Evolutionary conservation across 306 rosid species (phyloP), one percentile per base, ranked within the genome.

Genomic region (Pterocarpus santalinus): DNA sequence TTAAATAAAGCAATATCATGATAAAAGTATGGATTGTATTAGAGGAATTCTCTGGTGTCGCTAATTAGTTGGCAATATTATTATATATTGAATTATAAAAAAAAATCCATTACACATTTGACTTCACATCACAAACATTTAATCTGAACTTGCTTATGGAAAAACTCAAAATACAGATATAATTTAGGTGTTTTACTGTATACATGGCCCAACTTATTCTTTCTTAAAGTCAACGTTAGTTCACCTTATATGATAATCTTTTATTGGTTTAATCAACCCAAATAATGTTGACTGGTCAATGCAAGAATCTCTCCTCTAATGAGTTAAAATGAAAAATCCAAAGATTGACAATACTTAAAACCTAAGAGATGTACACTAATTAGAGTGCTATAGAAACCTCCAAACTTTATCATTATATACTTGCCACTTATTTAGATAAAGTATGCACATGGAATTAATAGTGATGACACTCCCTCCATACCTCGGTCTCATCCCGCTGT

Each of bases 281-380:
- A 72, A 72, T 35, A 5, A 17, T 56, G 66, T 38, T 73, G 32
- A 71, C 47, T 51, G 52, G 15, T 51, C 77, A n/a, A 53, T 72
- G 64, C 65, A 36, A 72, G 75, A 70, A 70, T 15, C 44, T 49
- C 46, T 53, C 28, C 60, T 46, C 28, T 72, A 7, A 0, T 30
- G 63, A 72, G 46, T 15, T 47, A 33, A 41, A 14, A 28, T 47
- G 39, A 69, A 13, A 46, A 28, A 69, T 28, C 38, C 38, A 12
- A 28, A 69, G 73, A 36, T 46, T 13, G 17, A 52, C 16, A 4
- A 35, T 16, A 35, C 52, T 72, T 55, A 6, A 6, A 15, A 36
- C 44, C 8, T 1, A 51, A 51, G 57, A 51, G 7, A 10, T 8
- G 28, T 13, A 39, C 15, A 39, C 57, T 8, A 0, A 22, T 2